Evolutionary conservation across 768 basidiomycete species (phyloP), one percentile per base, ranked within the genome.

Genomic region (Agaricus bisporus): DNA sequence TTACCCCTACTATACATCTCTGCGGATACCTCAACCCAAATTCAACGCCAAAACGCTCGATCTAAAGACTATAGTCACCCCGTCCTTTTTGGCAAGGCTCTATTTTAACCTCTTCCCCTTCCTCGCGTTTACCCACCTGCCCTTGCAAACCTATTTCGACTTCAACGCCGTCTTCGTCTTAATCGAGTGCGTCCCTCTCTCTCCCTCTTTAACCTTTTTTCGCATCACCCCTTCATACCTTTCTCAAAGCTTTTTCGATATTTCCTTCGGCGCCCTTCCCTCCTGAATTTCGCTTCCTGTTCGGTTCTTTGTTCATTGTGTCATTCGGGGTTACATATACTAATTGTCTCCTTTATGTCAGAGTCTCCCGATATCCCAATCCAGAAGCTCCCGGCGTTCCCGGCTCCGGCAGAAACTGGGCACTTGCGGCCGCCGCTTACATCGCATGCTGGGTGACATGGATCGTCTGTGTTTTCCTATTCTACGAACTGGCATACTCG

Each of bases 151-250:
- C 0, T 94, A 87, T 64, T 84, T 95, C 66, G 93, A 95, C 64
- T 91, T 93, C 67, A 93, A 94, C 66, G 83, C 85, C 60, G 83
- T 86, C 59, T 95, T 83, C 70, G 83, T 92, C 60, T 66, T 94
- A 60, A 64, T 92, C 39, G 83, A 91, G 91, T 93, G 63, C 72
- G 91, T 85, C 12, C 52, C 37, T 28, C 38, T 52, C 71, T 18
- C 41, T 41, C 37, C 42, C 50, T 52, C 36, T 48, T 53, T 26
- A 42, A 35, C 35, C 38, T 54, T 35, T 59, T 51, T 55, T 38
- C 28, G 44, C 28, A 18, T 56, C 22, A 43, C 17, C 42, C 10
- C 22, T 29, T 22, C 35, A 22, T 26, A 4, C 26, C 26, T 18
- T n/a, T 37, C 32, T 17, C 20, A 28, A 52, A n/a, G 32, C 26